Percentiles rank a stretch among this genome's conserved stretches.
Conservation (phyloP, 257 asterid species). For the Cinchona pubescens region DNA sequence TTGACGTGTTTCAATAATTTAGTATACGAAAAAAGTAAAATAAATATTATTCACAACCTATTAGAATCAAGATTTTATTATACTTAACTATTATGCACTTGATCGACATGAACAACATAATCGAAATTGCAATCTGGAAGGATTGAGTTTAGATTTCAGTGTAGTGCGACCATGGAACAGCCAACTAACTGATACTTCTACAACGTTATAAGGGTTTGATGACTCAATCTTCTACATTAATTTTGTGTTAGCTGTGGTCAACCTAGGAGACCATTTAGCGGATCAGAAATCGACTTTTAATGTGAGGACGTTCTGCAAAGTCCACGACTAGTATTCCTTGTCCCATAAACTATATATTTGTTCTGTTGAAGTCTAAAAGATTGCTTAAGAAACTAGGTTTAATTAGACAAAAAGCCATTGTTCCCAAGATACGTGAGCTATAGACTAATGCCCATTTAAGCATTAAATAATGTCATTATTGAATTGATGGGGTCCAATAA, state of each 20-base stretch:
- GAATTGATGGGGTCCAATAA: not conserved
- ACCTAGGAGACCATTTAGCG: not conserved
- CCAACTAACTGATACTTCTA: constrained; percentile 6
- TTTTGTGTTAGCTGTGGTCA: not conserved
- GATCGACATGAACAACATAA: not conserved
- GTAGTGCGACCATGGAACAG: constrained; percentile 38
- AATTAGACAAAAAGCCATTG: not conserved
- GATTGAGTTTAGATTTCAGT: constrained; percentile 28
- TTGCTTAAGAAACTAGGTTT: not conserved
- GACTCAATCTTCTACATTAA: not conserved
- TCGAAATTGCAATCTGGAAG: constrained; percentile 19
- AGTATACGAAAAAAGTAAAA: too few species aligned
- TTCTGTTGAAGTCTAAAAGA: not conserved
- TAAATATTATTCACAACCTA: too few species aligned
- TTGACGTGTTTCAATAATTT: too few species aligned
- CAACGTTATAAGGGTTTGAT: not conserved
- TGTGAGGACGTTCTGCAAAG: too few species aligned
- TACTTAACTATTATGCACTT: not conserved
- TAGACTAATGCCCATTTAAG: not conserved
- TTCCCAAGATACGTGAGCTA: not conserved
- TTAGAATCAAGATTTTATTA: not conserved
- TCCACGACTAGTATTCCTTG: too few species aligned
- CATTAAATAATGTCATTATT: not conserved
- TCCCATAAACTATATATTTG: too few species aligned
- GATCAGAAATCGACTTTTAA: too few species aligned